Conservation (phyloP, 2,329 filamentous ascomycete species). For the Fusarium foetens region DNA sequence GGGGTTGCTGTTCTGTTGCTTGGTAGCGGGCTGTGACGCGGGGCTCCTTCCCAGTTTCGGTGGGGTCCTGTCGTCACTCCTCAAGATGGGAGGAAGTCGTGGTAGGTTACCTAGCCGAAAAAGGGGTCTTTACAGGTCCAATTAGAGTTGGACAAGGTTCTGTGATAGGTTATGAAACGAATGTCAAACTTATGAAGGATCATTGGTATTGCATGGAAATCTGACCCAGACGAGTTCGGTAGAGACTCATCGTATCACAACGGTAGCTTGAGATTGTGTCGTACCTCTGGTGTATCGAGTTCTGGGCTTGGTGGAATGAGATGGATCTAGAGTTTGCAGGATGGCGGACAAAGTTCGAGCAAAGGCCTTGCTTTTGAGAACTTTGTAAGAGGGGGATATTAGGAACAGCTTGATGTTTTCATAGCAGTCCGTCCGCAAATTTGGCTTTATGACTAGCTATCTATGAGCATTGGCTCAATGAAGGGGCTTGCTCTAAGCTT, state of each 20-base stretch:
- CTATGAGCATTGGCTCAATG: neutral
- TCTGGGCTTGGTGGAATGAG: neutral
- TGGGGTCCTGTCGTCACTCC: conserved; percentile 34
- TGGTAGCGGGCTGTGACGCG: conserved; percentile 27
- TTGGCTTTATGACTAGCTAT: neutral
- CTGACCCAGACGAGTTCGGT: neutral
- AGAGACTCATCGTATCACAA: neutral
- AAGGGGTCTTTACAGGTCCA: conserved; percentile 9
- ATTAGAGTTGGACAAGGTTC: conserved; percentile 14
- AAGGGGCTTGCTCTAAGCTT: neutral
- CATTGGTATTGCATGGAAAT: neutral
- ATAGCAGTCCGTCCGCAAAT: too few species aligned
- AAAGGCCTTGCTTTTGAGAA: neutral
- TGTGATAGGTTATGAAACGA: conserved; percentile 26
- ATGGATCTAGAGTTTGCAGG: neutral
- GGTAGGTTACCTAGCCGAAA: conserved; percentile 13
- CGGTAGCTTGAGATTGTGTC: neutral
- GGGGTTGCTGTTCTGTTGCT: conserved; percentile 18
- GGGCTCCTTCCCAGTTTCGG: conserved; percentile 30
- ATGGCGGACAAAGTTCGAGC: neutral
- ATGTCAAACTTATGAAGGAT: conserved; percentile 12
- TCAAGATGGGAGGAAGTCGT: neutral
- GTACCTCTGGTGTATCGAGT: neutral
- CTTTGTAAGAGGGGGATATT: neutral
- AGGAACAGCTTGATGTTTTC: neutral